phyloP scores from a whole-genome alignment of 2,329 filamentous ascomycete species.

The Epichloe hybrida region DNA sequence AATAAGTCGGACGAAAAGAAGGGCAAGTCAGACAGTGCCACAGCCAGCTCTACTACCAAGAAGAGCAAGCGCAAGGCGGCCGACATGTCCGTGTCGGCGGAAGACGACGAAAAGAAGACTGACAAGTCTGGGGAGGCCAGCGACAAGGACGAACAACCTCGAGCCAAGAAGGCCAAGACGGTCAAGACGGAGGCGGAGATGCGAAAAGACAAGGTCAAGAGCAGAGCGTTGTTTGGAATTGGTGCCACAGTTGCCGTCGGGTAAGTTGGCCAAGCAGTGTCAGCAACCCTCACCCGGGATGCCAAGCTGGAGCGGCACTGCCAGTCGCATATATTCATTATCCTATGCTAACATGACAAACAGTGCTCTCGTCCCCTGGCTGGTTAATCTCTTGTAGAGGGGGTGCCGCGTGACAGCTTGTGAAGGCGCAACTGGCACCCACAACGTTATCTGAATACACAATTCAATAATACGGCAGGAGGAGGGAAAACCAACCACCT shows the following conservation, averaged over 20 bases:
- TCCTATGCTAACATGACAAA: conserved; percentile 6
- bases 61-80: conserved; percentile 62
- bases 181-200: conserved; percentile 69
- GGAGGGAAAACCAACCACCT: not conserved
- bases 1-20: conserved; percentile 25
- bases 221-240: conserved; percentile 72
- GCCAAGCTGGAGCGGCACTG: not conserved
- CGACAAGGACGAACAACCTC: conserved; percentile 28
- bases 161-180: conserved; percentile 67
- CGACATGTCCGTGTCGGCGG: conserved; percentile 54
- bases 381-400: conserved; percentile 35
- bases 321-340: not conserved
- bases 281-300: not conserved
- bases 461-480: not conserved
- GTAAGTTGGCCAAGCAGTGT: conserved; percentile 42
- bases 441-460: not conserved
- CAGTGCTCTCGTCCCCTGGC: conserved; percentile 36
- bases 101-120: conserved; percentile 30
- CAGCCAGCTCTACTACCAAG: conserved; percentile 25
- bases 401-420: not conserved
- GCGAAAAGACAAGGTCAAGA: conserved; percentile 75
- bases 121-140: conserved; percentile 16
- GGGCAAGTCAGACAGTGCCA: conserved; percentile 18
- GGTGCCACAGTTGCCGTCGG: conserved; percentile 78
- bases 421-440: not conserved